Evolutionary conservation across 164 flowering plant species (phyloP).

Genomic region (Aristolochia californica): DNA sequence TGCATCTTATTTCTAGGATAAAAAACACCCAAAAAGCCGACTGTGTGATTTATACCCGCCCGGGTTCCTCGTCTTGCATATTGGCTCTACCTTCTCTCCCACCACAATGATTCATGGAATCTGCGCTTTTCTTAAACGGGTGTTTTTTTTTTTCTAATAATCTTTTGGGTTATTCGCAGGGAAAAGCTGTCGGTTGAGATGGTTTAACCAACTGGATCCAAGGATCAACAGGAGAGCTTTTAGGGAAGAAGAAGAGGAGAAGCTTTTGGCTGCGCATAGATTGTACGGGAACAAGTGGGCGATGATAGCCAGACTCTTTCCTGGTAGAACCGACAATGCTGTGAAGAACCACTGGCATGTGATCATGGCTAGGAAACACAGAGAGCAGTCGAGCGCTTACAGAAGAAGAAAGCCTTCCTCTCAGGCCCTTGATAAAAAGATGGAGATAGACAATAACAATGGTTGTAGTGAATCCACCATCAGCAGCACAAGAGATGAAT

Average conservation of each 20-base stretch:
- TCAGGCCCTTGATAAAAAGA: not conserved
- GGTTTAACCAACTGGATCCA: constrained; percentile 84
- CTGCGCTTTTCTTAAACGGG: too few species aligned
- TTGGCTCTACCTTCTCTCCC: not conserved
- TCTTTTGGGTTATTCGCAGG: constrained; percentile 23
- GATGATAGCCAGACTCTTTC: constrained; percentile 58
- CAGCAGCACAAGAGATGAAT: constrained; percentile 32
- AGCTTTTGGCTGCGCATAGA: constrained; percentile 54
- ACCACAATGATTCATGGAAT: too few species aligned
- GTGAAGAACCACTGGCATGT: constrained; percentile 88
- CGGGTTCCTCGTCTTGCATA: not conserved
- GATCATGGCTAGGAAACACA: constrained; percentile 56
- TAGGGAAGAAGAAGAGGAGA: constrained; percentile 62
- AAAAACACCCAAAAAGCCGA: not conserved
- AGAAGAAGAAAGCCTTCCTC: constrained; percentile 28
- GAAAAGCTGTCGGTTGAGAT: constrained; percentile 75
- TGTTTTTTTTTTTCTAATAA: not conserved
- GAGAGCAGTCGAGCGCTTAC: constrained; percentile 35
- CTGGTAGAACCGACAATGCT: constrained; percentile 80
- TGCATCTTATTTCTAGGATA: too few species aligned
- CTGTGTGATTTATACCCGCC: not conserved
- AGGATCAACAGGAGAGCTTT: constrained; percentile 61
- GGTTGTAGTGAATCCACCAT: constrained; percentile 34
- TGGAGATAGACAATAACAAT: constrained; percentile 12
- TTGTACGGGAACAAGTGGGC: constrained; percentile 76